Conservation (phyloP, 306 rosid species). For the Gastrolobium bilobum region DNA sequence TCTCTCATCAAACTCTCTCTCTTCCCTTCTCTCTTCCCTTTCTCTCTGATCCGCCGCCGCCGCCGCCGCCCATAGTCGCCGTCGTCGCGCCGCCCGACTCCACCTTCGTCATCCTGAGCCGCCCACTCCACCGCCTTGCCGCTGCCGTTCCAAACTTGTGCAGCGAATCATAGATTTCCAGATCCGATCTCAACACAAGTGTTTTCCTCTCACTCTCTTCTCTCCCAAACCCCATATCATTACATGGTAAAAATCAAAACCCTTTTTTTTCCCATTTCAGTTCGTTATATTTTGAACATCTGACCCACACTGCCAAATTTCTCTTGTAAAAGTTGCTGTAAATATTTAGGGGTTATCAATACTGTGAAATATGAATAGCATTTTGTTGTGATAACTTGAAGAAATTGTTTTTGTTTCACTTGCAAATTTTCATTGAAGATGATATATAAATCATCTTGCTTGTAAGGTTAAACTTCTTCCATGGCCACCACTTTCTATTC, state of each 20-base stretch:
- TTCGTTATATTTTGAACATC: no score
- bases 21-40: no score
- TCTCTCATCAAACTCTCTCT: no score
- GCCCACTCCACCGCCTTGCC: no score
- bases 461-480: conserved; percentile 54
- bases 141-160: conserved; percentile 69
- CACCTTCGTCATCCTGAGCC: no score
- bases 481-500: conserved; percentile 45
- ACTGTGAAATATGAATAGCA: neutral
- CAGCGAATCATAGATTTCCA: conserved; percentile 80
- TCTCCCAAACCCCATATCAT: conserved; percentile 65
- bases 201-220: conserved; percentile 65
- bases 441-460: no score
- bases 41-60: no score
- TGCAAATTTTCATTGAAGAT: conserved; percentile 11
- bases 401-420: neutral
- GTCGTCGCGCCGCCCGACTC: no score
- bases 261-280: neutral
- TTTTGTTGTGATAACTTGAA: conserved; percentile 17
- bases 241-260: conserved; percentile 55
- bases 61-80: no score
- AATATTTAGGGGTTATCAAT: neutral
- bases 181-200: conserved; percentile 70
- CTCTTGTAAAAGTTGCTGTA: no score
- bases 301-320: no score